Percentiles rank a stretch among this genome's conserved stretches.
Conservation (phyloP, 176 grass and related monocot species). For the Neostapfia colusana region DNA sequence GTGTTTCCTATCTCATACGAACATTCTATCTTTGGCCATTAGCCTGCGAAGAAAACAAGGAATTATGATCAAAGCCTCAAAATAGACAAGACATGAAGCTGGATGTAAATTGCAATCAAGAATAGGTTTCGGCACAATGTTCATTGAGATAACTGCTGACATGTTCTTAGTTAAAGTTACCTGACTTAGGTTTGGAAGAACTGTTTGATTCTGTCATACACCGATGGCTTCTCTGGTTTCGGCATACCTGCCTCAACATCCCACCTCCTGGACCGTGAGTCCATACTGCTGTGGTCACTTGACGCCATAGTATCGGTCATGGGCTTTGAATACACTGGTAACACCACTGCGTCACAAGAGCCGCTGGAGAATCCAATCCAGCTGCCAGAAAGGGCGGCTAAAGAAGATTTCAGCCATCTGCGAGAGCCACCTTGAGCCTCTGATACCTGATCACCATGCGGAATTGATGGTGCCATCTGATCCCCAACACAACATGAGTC, state of each 20-base stretch:
- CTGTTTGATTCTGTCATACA: constrained; percentile 12
- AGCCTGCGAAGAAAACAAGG: constrained; percentile 18
- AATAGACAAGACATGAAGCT: neutral
- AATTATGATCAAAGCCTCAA: constrained; percentile 11
- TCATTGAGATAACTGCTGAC: neutral
- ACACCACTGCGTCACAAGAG: neutral
- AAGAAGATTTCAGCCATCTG: constrained; percentile 30
- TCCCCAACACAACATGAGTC: neutral
- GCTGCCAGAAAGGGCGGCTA: constrained; percentile 29
- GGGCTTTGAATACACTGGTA: constrained; percentile 12
- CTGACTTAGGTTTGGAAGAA: constrained; percentile 35
- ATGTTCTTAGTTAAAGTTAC: constrained; percentile 11
- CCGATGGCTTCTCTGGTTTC: constrained; percentile 5
- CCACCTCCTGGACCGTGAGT: constrained; percentile 29
- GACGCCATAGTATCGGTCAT: neutral
- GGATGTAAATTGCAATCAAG: neutral
- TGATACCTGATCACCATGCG: neutral
- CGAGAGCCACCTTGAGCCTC: constrained; percentile 17
- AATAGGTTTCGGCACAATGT: neutral
- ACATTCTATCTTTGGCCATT: neutral
- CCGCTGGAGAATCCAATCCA: constrained; percentile 22
- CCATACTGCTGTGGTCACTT: neutral
- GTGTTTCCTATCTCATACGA: constrained; percentile 2
- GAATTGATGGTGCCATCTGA: neutral
- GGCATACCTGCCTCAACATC: constrained; percentile 26